A percentile compares a stretch with the other conserved stretches of the same genome.
These are phyloP conservation scores for Pseudopithomyces maydicus DNA, from an alignment of 2,329 filamentous ascomycete species.

Conservation along the genomic window DNA sequence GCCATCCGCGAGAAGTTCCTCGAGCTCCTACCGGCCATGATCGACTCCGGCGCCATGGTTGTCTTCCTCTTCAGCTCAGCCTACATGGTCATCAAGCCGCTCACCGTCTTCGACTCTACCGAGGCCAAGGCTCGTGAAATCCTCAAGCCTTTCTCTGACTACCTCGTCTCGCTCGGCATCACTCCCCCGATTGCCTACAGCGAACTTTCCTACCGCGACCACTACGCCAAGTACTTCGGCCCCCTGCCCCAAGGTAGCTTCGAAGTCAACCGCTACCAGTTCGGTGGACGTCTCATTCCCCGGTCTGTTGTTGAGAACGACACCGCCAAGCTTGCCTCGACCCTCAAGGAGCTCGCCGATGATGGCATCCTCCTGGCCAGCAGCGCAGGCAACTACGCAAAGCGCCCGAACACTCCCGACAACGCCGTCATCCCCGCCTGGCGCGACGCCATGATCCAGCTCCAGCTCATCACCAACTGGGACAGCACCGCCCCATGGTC, in stretches of 20 bases:
- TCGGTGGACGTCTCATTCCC: slow-evolving; percentile 3
- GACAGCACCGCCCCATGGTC: background rate
- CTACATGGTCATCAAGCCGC: slow-evolving; percentile 3
- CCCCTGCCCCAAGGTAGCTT: background rate
- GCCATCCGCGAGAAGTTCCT: slow-evolving; percentile 1
- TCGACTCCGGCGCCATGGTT: background rate
- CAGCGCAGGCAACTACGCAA: slow-evolving; percentile 9
- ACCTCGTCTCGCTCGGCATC: slow-evolving; percentile 3
- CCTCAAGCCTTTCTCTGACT: slow-evolving; percentile 6
- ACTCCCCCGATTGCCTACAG: slow-evolving; percentile 3
- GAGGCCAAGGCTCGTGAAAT: background rate
- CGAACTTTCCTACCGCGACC: slow-evolving; percentile 1
- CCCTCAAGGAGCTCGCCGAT: slow-evolving; percentile 3
- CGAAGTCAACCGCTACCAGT: background rate
- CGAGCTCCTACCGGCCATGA: background rate
- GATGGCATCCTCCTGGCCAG: slow-evolving; percentile 1
- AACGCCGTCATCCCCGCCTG: slow-evolving; percentile 20
- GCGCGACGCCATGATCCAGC: slow-evolving; percentile 13
- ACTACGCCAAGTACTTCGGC: slow-evolving; percentile 2
- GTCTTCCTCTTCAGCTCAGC: background rate
- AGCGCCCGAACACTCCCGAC: background rate
- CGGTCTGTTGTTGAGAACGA: slow-evolving; percentile 1
- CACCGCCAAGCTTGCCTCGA: background rate
- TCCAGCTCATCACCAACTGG: background rate
- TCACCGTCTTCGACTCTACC: slow-evolving; percentile 7